phyloP scores from a whole-genome alignment of 169 alveolate genomes.

The Plasmodium coatneyi region DNA sequence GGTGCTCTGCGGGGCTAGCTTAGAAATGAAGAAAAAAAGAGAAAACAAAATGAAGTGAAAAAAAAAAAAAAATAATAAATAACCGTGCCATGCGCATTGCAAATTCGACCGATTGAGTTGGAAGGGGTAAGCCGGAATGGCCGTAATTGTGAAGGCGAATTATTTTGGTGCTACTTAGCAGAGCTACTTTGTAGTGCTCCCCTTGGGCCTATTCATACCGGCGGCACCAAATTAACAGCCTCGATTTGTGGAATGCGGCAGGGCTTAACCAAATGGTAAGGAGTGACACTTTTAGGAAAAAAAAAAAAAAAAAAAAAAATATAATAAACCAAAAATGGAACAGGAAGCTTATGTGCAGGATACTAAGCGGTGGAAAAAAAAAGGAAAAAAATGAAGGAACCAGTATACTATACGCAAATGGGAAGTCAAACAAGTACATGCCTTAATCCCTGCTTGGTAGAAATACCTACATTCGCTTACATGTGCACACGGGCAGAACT shows the following conservation, averaged over 20 bases:
- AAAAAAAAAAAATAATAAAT: background rate
- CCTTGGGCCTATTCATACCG: background rate
- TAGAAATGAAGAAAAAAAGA: background rate
- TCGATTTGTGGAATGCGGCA: background rate
- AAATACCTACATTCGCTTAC: background rate
- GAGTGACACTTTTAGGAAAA: background rate
- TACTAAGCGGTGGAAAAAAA: background rate
- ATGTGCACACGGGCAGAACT: background rate
- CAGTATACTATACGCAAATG: background rate
- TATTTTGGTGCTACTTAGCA: background rate
- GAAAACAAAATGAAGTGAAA: background rate
- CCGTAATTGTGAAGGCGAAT: background rate
- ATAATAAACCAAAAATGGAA: background rate
- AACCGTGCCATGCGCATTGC: background rate
- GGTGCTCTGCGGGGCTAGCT: background rate
- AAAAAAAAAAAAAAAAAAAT: conserved; percentile 1
- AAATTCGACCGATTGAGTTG: background rate
- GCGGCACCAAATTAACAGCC: background rate
- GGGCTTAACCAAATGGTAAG: background rate
- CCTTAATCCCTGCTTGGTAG: background rate
- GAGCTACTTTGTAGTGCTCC: too few species aligned
- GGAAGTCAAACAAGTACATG: background rate
- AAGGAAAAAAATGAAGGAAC: background rate
- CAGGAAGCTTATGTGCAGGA: background rate
- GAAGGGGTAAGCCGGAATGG: background rate